These are phyloP conservation scores for Psophocarpus tetragonolobus DNA, from an alignment of 306 rosid genomes.

Conservation along the genomic window DNA sequence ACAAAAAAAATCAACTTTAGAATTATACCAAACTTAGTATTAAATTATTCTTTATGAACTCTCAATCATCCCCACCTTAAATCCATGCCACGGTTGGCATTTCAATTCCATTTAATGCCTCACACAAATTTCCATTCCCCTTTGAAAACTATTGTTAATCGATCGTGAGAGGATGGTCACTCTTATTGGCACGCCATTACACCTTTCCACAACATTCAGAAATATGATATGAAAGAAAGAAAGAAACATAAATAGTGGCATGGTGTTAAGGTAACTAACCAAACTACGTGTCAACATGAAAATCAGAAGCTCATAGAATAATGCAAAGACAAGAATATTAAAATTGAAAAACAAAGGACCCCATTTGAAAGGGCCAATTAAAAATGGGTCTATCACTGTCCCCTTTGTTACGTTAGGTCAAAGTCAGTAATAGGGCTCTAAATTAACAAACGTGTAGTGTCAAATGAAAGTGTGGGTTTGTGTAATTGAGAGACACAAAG, in stretches of 20 bases:
- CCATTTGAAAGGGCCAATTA: constrained; percentile 20
- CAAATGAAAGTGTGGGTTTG: constrained; percentile 23
- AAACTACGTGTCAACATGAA: constrained; percentile 29
- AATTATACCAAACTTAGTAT: too few relatives aligned
- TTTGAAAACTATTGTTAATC: background rate
- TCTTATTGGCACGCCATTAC: constrained; percentile 13
- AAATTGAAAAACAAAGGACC: background rate
- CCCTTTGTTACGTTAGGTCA: constrained; percentile 29
- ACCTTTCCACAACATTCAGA: background rate
- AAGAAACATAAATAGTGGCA: constrained; percentile 23
- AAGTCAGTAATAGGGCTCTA: constrained; percentile 17
- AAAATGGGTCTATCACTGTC: constrained; percentile 31
- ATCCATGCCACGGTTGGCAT: constrained; percentile 26
- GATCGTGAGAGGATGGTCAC: constrained; percentile 27
- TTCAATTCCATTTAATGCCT: constrained; percentile 7
- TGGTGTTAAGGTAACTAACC: constrained; percentile 4
- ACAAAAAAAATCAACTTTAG: too few relatives aligned
- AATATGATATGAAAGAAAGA: background rate
- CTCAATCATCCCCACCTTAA: background rate
- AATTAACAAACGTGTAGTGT: constrained; percentile 19
- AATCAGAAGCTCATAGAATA: constrained; percentile 13
- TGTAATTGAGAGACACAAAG: constrained; percentile 19
- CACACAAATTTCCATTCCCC: background rate
- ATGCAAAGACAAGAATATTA: background rate
- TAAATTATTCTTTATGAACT: background rate